Evolutionary conservation across 331 rosid genomes (phyloP).

Genomic region (Malus hybrid): DNA sequence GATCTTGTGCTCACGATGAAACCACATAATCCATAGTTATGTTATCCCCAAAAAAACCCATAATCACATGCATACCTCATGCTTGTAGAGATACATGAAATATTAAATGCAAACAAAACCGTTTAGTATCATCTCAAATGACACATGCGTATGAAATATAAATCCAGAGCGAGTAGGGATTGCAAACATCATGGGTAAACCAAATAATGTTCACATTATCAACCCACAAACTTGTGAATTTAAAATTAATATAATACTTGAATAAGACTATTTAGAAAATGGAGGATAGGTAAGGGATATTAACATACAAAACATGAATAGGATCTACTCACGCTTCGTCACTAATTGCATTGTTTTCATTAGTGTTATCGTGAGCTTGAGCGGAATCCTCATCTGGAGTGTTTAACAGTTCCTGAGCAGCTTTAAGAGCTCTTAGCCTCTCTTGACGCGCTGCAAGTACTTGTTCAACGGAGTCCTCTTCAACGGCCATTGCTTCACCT

Average conservation of each 20-base stretch:
- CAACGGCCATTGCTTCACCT: constrained; percentile 37
- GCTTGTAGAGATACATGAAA: not conserved
- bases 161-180: too few relatives aligned
- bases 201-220: too few relatives aligned
- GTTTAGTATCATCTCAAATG: not conserved
- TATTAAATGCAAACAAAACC: not conserved
- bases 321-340: constrained; percentile 32
- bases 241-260: not conserved
- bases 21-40: not conserved
- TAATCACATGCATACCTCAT: not conserved
- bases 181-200: too few relatives aligned
- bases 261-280: not conserved
- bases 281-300: not conserved
- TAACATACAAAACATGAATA: not conserved
- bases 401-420: constrained; percentile 58
- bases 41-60: not conserved
- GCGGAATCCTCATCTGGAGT: constrained; percentile 43
- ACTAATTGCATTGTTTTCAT: constrained; percentile 12
- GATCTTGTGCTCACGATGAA: not conserved
- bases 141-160: not conserved
- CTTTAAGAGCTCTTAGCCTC: constrained; percentile 63
- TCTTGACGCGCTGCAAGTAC: constrained; percentile 64
- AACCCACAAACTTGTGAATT: not conserved
- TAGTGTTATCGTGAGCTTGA: constrained; percentile 22
- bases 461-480: constrained; percentile 65